Base-by-base conservation (phyloP, 768 basidiomycete genomes). In the Russula brevipes region DNA sequence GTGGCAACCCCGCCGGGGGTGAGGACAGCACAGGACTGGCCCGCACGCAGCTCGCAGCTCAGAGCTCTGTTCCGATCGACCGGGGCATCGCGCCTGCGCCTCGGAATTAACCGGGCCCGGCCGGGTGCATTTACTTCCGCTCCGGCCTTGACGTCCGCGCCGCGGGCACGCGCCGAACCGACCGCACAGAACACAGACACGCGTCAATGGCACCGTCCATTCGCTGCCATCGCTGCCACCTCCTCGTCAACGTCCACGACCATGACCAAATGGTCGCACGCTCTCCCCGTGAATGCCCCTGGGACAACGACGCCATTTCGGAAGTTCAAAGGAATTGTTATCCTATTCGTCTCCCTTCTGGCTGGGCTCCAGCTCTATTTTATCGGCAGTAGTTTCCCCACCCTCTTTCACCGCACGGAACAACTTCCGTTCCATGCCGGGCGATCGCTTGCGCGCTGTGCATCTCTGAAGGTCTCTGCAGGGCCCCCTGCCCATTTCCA, bases 401-500 rank as follows among this genome's bases (percentile, higher is more conserved):
- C 54, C 49, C 14, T 55, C 16, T 51, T 60, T 60, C 63, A 30
- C 35, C 53, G 33, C 17, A 30, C 42, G n/a, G 54, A 2, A 5
- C 33, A 44, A 51, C 58, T 54, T 19, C 63, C 63, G 10, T 44
- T 64, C 54, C 42, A 64, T 5, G 61, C 61, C 24, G 55, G 64
- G 16, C 38, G 35, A 30, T 53, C 57, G 24, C 60, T 68, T 30
- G 65, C 61, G 5, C 67, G 59, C 42, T 88, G 86, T 67, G 74
- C 73, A 17, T 73, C 77, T 24, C 72, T 82, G 41, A 68, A 74
- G 35, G 61, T 58, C 66, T 75, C 56, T 72, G 69, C 82, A 35
- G 82, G 80, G 0, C 79, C 82, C 30, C 74, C 80, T 10, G 46
- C 68, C 0, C 67, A 81, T 60, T 88, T 87, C 61, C 69, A 78